Base-by-base conservation (phyloP, 176 grass and related monocot species). In the Phoenix dactylifera region DNA sequence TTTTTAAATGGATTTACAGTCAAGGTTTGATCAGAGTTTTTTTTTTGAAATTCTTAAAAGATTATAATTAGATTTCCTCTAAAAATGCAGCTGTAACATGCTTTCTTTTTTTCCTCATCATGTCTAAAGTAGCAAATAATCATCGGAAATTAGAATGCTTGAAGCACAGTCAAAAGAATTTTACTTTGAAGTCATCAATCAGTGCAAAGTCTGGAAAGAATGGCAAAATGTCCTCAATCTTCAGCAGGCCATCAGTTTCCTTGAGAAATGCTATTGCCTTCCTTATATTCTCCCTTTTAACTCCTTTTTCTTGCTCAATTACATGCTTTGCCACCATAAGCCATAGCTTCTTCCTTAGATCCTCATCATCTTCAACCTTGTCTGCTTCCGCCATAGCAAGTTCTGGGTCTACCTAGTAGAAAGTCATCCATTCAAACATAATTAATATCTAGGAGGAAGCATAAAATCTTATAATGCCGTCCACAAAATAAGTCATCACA, bases 171-270 rank as follows among this genome's bases (percentile, higher is more conserved):
- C 49, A 58, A 57, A 55, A 18, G 51, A 67, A 55, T 55, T 64
- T 77, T 97, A 97, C 92, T 85, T 97, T 90, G 73, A 97, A 97
- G 65, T 97, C 92, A 2, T 97, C 92, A 59, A 97, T 97, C 75
- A 97, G 80, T 65, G 90, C 92, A 15, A 97, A 97, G 66, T 97
- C 92, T 32, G 92, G 92, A 50, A 97, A 97, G 77, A 91, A 91
- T 72, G 92, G 92, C 62, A 97, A 78, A 54, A 97, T 97, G 58
- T 97, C 92, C 78, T 97, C 92, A 79, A 97, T 97, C 79, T 87
- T 97, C 73, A 97, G 77, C 55, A 97, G 82, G 54, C 90, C 88
- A 56, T 87, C 86, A 58, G 92, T 84, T 51, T 97, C 92, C 26
- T 88, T 86, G 32, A 97, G 83, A 70, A 97, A 97, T 55, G 89